These are phyloP conservation scores for Porcisia hertigi DNA, from an alignment of 208 protist genomes.

Conservation along the genomic window DNA sequence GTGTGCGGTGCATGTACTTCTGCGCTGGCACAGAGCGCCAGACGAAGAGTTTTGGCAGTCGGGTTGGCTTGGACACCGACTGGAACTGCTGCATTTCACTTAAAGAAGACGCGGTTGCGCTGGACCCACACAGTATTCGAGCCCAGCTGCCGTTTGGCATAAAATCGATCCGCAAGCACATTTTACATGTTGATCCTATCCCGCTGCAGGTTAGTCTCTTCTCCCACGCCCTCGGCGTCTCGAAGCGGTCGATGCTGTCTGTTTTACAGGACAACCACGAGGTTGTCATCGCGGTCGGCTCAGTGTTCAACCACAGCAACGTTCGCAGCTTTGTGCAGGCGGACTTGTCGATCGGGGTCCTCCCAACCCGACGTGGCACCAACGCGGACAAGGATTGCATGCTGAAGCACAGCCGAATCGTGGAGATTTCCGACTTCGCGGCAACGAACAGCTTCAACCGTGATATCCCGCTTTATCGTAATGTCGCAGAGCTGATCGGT, in stretches of 20 bases:
- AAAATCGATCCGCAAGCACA: constrained; percentile 91
- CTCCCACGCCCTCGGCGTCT: constrained; percentile 84
- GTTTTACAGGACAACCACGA: constrained; percentile 95
- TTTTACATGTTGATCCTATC: constrained; percentile 93
- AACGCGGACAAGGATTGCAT: constrained; percentile 73
- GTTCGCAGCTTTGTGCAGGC: constrained; percentile 91
- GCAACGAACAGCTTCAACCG: constrained; percentile 58
- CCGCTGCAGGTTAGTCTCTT: constrained; percentile 96
- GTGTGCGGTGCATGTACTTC: constrained; percentile 95
- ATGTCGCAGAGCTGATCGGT: constrained; percentile 85
- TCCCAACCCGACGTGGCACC: constrained; percentile 76
- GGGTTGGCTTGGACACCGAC: constrained; percentile 93
- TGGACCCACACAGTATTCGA: constrained; percentile 87
- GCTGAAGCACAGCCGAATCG: constrained; percentile 54
- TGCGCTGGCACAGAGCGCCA: constrained; percentile 77
- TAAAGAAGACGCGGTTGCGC: constrained; percentile 75
- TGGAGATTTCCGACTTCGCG: constrained; percentile 77
- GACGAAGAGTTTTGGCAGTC: constrained; percentile 91
- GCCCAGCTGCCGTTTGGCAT: constrained; percentile 94
- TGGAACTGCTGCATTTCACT: constrained; percentile 97
- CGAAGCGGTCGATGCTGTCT: constrained; percentile 90
- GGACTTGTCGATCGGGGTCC: constrained; percentile 87
- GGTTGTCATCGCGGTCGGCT: constrained; percentile 92
- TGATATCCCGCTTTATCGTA: constrained; percentile 78
- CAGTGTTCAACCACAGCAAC: constrained; percentile 92